Percentiles rank a stretch among this genome's conserved stretches.
These are phyloP conservation scores for Yarrowia yakushimensis DNA, from an alignment of 805 yeast genomes.

Conservation along the genomic window DNA sequence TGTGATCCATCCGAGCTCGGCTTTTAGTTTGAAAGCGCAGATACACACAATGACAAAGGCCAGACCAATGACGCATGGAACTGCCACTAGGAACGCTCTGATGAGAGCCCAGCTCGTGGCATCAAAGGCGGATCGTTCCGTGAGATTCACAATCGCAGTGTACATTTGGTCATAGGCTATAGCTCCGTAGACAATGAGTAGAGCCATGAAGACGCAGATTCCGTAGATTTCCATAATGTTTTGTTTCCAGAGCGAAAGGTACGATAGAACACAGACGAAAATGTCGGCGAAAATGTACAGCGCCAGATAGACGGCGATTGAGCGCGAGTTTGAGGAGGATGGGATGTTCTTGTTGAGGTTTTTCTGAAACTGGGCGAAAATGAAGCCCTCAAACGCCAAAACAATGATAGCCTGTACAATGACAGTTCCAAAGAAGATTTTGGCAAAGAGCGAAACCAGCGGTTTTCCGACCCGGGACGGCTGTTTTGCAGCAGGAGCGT, in stretches of 20 bases:
- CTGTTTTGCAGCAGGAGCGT: not conserved
- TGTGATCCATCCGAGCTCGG: conserved; percentile 47
- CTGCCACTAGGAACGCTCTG: conserved; percentile 43
- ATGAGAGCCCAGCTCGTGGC: conserved; percentile 29
- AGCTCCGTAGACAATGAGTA: conserved; percentile 47
- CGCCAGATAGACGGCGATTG: conserved; percentile 44
- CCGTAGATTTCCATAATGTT: conserved; percentile 41
- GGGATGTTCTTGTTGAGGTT: conserved; percentile 28
- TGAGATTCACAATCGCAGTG: conserved; percentile 32
- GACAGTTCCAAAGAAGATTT: not conserved
- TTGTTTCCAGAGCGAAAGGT: conserved; percentile 41
- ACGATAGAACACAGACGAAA: conserved; percentile 43
- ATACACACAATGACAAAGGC: conserved; percentile 39
- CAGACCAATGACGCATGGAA: conserved; percentile 43
- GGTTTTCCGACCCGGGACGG: not conserved
- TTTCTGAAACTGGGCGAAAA: conserved; percentile 36
- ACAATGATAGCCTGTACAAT: conserved; percentile 27
- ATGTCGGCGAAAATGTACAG: conserved; percentile 48
- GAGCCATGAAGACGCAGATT: conserved; percentile 43
- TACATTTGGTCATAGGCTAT: conserved; percentile 46
- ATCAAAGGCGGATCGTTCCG: conserved; percentile 26
- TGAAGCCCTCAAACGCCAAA: conserved; percentile 36
- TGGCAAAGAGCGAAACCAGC: not conserved
- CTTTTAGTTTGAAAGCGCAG: conserved; percentile 40
- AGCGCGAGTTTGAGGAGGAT: conserved; percentile 31